Percentiles rank a stretch among this genome's conserved stretches.
phyloP scores from a whole-genome alignment of 192 early-diverging fungal genomes.

The Backusella tarrabulga region DNA sequence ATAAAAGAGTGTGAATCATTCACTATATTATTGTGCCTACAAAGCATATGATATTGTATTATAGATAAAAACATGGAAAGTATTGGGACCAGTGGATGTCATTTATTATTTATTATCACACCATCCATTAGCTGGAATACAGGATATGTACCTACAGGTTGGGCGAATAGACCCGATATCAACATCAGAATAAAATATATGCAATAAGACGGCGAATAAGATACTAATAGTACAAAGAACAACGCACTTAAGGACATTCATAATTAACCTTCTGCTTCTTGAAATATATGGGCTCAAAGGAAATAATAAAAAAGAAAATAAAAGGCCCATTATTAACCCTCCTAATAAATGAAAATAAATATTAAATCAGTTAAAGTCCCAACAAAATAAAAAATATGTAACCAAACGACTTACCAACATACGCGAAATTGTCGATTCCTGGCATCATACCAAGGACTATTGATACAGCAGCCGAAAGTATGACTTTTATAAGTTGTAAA shows the following conservation, averaged over 20 bases:
- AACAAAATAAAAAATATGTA: not conserved
- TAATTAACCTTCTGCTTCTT: conserved; percentile 22
- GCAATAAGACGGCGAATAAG: conserved; percentile 44
- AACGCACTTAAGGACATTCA: conserved; percentile 30
- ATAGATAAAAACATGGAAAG: no score
- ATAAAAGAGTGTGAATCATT: no score
- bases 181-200: conserved; percentile 45
- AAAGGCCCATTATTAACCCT: conserved; percentile 12
- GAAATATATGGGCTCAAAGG: conserved; percentile 8
- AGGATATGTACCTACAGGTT: conserved; percentile 60
- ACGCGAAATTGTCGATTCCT: conserved; percentile 79
- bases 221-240: conserved; percentile 41
- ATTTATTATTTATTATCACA: conserved; percentile 36
- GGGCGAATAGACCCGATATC: conserved; percentile 42
- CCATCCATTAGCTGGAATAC: conserved; percentile 50
- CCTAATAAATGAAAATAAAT: not conserved
- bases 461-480: conserved; percentile 60
- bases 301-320: conserved; percentile 11
- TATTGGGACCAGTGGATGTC: not conserved
- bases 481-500: conserved; percentile 66
- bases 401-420: conserved; percentile 48
- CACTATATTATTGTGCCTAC: no score
- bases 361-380: not conserved
- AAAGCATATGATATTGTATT: no score
- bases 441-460: conserved; percentile 74